Evolutionary conservation across 1,284 basidiomycete species (phyloP), one percentile per base, ranked within the genome.

Genomic region (Calocybe gambosa): DNA sequence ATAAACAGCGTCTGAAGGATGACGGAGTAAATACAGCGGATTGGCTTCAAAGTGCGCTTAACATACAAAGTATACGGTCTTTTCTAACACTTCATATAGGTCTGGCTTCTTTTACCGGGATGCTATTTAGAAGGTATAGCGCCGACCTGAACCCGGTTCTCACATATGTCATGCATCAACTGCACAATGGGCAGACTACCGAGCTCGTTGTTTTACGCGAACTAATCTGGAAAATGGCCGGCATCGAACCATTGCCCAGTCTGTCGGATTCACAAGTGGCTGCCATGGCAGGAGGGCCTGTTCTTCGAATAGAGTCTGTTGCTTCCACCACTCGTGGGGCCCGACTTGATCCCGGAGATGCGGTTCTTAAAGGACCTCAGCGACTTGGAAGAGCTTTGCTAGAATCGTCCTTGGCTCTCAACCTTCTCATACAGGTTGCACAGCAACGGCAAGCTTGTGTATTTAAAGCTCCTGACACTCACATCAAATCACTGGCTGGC

Each of bases 151-250:
- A 85, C 1, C 85, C 90, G 0, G 74, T 99, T 39, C 67, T 99
- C 48, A 87, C 85, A 64, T 98, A 96, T 58, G 79, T 99, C 52
- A 86, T 89, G 38, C 92, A 97, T 63, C 93, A 95, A 59, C 74
- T 99, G 37, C 80, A 87, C 59, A 82, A 82, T 46, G 82, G 82
- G 20, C 85, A 93, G 60, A 82, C 88, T 0, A 88, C 89, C 15
- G 96, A 98, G 58, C 81, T 99, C 38, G 78, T 95, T 26, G 89
- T 99, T 28, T 72, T 99, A 18, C 82, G 89, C 37, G 93, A 97
- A 61, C 70, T 99, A 43, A 89, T 99, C 47, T 88, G 84, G 73
- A 91, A 93, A 62, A 97, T 98, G 92, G 86, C 91, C 3, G 93
- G 90, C 3, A 91, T 97, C 52, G 89, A 97, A 59, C 89, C 91